phyloP scores from a whole-genome alignment of 768 basidiomycete genomes.

The Leccinum pellstonianum region DNA sequence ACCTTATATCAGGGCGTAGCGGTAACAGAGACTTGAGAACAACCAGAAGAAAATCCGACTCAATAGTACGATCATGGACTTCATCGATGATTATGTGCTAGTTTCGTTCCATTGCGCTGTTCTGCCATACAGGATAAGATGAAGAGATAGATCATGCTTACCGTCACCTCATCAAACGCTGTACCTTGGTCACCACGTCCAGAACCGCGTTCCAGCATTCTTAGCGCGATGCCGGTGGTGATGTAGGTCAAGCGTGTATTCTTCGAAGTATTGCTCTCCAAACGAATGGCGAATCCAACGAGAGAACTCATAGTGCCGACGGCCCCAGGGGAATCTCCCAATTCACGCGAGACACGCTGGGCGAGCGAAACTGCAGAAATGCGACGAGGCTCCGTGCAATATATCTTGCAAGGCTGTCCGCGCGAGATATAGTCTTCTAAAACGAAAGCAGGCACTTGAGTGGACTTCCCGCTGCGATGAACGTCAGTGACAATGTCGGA shows the following conservation, averaged over 20 bases:
- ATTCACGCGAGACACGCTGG: constrained; percentile 86
- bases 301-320: constrained; percentile 77
- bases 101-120: constrained; percentile 1
- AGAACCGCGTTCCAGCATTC: constrained; percentile 91
- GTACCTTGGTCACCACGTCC: constrained; percentile 68
- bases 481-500: constrained; percentile 4
- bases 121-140: not conserved
- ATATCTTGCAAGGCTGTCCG: constrained; percentile 85
- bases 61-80: constrained; percentile 96
- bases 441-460: constrained; percentile 92
- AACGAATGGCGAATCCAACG: constrained; percentile 91
- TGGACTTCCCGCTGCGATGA: constrained; percentile 82
- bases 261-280: constrained; percentile 82
- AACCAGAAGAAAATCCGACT: constrained; percentile 95
- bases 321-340: constrained; percentile 79
- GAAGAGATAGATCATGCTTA: constrained; percentile 35
- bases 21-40: constrained; percentile 82
- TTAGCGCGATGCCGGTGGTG: constrained; percentile 91
- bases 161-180: constrained; percentile 94
- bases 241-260: constrained; percentile 82
- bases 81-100: constrained; percentile 97
- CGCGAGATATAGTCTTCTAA: constrained; percentile 83
- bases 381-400: constrained; percentile 91
- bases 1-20: constrained; percentile 85
- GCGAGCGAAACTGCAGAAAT: constrained; percentile 97